Conservation (phyloP, 805 yeast genomes). For the Starmerella floris region DNA sequence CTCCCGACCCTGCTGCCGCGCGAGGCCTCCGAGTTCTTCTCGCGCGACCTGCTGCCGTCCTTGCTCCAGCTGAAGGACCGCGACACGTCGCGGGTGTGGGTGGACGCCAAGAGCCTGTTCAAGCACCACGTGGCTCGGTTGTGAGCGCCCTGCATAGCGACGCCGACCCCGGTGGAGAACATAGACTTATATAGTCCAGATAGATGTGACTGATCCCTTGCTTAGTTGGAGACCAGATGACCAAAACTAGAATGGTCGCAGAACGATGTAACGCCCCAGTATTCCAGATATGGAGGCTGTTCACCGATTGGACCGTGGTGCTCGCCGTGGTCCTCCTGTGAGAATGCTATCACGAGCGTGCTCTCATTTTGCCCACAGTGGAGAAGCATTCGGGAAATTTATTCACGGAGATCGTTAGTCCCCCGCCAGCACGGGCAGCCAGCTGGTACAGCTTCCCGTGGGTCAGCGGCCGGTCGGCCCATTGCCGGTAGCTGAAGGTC, state of each 20-base stretch:
- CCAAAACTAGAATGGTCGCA: neutral
- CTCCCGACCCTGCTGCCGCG: slow-evolving; percentile 91
- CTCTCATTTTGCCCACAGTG: too few relatives aligned
- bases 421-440: too few relatives aligned
- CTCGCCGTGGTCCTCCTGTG: too few relatives aligned
- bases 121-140: slow-evolving; percentile 75
- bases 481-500: neutral
- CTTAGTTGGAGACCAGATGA: neutral
- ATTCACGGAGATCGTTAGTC: too few relatives aligned
- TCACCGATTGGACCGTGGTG: too few relatives aligned
- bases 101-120: slow-evolving; percentile 68
- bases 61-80: slow-evolving; percentile 74
- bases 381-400: too few relatives aligned
- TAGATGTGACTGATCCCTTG: neutral
- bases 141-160: too few relatives aligned
- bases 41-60: slow-evolving; percentile 78
- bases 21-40: slow-evolving; percentile 88
- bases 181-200: neutral
- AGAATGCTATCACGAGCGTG: too few relatives aligned
- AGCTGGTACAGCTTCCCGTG: neutral
- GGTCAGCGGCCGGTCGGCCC: neutral
- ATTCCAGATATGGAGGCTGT: too few relatives aligned
- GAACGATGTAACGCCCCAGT: too few relatives aligned
- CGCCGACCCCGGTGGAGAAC: too few relatives aligned
- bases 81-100: slow-evolving; percentile 79